These are phyloP conservation scores for Rhizomucor pusillus DNA, from an alignment of 371 early-diverging fungal genomes.

Conservation along the genomic window DNA sequence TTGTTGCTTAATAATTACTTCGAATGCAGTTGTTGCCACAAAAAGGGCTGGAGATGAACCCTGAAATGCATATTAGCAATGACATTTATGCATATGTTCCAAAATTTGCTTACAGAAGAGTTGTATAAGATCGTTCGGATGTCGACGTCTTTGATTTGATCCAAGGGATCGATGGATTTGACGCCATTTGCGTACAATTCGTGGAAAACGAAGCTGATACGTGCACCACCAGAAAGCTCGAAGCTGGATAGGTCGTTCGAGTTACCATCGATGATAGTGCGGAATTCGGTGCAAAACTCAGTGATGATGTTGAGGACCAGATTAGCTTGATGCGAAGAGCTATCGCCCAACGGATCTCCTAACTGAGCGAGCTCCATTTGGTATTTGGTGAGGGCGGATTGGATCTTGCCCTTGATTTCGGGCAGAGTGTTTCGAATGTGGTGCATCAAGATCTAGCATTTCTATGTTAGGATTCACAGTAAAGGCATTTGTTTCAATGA, in stretches of 20 bases:
- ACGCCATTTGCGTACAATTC: constrained; percentile 91
- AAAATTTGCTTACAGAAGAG: constrained; percentile 70
- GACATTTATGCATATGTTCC: too few species aligned
- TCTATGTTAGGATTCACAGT: too few species aligned
- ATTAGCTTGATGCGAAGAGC: constrained; percentile 58
- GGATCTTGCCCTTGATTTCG: constrained; percentile 97
- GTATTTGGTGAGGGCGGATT: constrained; percentile 80
- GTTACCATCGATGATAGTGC: constrained; percentile 92
- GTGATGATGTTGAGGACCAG: constrained; percentile 94
- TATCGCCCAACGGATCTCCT: constrained; percentile 87
- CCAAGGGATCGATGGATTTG: constrained; percentile 94
- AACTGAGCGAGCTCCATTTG: constrained; percentile 80
- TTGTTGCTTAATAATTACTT: constrained; percentile 96
- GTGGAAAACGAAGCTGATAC: constrained; percentile 98
- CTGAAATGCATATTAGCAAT: constrained; percentile 12
- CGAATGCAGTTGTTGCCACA: constrained; percentile 97
- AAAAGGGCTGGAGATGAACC: constrained; percentile 96
- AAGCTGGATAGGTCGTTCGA: constrained; percentile 88
- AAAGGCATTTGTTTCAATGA: not conserved
- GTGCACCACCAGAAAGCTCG: constrained; percentile 97
- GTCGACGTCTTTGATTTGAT: constrained; percentile 96
- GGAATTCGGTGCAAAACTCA: constrained; percentile 95
- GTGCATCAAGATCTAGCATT: constrained; percentile 59
- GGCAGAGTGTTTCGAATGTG: constrained; percentile 96
- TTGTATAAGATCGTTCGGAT: constrained; percentile 98